Conservation (phyloP, 2,329 filamentous ascomycete genomes). For the Fusarium sp. region DNA sequence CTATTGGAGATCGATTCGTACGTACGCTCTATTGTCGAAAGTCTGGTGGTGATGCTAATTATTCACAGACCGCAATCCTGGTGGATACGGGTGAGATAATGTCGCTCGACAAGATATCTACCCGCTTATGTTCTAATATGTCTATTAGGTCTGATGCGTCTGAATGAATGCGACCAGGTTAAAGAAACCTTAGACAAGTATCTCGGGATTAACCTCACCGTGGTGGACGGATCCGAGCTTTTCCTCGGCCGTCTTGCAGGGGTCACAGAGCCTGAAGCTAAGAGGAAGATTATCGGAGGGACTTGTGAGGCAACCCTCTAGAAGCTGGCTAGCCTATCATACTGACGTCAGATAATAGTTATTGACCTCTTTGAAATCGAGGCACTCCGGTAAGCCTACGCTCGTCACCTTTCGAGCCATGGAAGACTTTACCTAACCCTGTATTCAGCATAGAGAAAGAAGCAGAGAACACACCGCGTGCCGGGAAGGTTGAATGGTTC, state of each 20-base stretch:
- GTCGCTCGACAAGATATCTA: slow-evolving; percentile 25
- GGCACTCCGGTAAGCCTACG: slow-evolving; percentile 32
- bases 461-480: slow-evolving; percentile 75
- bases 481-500: slow-evolving; percentile 86
- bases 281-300: slow-evolving; percentile 88
- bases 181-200: slow-evolving; percentile 83
- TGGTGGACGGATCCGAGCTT: slow-evolving; percentile 82
- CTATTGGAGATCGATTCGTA: slow-evolving; percentile 83
- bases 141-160: slow-evolving; percentile 74
- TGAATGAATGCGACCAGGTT: slow-evolving; percentile 87
- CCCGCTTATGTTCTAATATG: slow-evolving; percentile 16
- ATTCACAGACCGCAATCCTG: slow-evolving; percentile 83
- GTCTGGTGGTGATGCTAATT: too few relatives aligned
- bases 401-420: slow-evolving; percentile 10
- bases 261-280: slow-evolving; percentile 84
- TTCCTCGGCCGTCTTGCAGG: slow-evolving; percentile 86
- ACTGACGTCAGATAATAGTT: neutral
- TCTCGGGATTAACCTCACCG: slow-evolving; percentile 90
- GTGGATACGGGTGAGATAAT: slow-evolving; percentile 79
- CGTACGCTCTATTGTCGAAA: too few relatives aligned
- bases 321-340: neutral
- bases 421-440: slow-evolving; percentile 22
- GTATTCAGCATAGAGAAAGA: slow-evolving; percentile 73
- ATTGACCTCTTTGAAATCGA: neutral
- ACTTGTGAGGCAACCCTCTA: slow-evolving; percentile 54